phyloP scores from a whole-genome alignment of 129 eudicot genomes.

The Kitagawia praeruptora region DNA sequence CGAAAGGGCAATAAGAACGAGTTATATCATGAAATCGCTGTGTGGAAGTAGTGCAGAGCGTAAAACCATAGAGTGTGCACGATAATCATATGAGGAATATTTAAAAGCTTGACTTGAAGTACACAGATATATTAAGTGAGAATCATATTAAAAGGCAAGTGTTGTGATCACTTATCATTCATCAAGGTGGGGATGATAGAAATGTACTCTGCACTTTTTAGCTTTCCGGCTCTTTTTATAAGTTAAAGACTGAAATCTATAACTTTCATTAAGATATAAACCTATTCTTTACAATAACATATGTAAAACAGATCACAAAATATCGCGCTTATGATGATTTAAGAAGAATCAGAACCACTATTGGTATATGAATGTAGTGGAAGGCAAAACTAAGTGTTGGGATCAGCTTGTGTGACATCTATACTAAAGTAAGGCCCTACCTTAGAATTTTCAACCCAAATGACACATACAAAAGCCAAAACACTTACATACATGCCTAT shows the following conservation, averaged over 20 bases:
- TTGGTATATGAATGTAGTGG: neutral
- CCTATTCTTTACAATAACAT: neutral
- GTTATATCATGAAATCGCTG: neutral
- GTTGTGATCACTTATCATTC: neutral
- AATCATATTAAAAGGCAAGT: neutral
- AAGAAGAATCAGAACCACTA: slow-evolving; percentile 8
- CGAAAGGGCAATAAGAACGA: neutral
- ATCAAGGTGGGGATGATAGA: neutral
- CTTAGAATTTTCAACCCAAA: neutral
- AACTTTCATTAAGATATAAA: neutral
- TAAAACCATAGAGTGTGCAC: neutral
- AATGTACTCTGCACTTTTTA: neutral
- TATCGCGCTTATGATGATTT: neutral
- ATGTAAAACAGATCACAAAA: neutral
- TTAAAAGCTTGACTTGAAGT: neutral
- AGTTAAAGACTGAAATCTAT: neutral
- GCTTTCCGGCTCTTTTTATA: slow-evolving; percentile 1
- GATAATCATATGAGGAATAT: neutral
- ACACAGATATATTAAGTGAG: neutral
- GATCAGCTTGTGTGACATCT: slow-evolving; percentile 2
- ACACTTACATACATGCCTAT: too few relatives aligned
- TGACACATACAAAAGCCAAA: neutral
- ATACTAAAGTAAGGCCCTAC: neutral
- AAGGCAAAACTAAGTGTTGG: slow-evolving; percentile 1
- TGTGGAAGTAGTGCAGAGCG: neutral